phyloP scores from a whole-genome alignment of 1,284 basidiomycete genomes.

The Malassezia furfur region DNA sequence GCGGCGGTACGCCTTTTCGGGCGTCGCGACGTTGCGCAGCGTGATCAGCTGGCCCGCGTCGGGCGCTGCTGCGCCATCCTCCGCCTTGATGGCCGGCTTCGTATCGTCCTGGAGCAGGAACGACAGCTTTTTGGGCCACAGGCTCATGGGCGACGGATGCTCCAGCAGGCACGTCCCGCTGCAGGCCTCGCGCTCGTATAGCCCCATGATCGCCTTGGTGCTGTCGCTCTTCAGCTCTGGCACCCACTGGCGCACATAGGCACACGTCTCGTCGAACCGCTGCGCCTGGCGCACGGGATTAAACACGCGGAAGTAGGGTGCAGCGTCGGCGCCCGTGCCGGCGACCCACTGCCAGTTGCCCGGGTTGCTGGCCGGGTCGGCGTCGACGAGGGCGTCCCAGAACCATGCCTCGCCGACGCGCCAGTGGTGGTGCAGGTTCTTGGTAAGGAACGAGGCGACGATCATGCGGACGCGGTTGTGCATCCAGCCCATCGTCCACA shows the following conservation, averaged over 20 bases:
- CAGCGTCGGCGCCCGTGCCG: slow-evolving; percentile 12
- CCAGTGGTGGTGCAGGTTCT: slow-evolving; percentile 10
- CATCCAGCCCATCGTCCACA: slow-evolving; percentile 14
- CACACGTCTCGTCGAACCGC: slow-evolving; percentile 6
- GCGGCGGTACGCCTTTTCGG: background rate
- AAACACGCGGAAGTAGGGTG: slow-evolving; percentile 12
- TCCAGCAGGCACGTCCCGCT: background rate
- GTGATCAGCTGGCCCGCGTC: background rate
- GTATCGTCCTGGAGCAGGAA: background rate
- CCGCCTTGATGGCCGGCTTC: background rate
- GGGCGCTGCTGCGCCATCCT: background rate
- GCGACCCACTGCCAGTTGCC: slow-evolving; percentile 15
- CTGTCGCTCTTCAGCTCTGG: slow-evolving; percentile 2
- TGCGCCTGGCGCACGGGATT: slow-evolving; percentile 8
- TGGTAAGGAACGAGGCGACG: slow-evolving; percentile 10
- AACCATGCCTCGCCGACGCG: slow-evolving; percentile 11
- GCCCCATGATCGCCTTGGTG: background rate
- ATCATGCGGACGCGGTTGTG: slow-evolving; percentile 17
- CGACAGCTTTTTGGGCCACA: background rate
- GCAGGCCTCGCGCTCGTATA: background rate
- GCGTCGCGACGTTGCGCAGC: background rate
- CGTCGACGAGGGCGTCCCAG: slow-evolving; percentile 14
- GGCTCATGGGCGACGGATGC: background rate
- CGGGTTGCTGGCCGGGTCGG: slow-evolving; percentile 14
- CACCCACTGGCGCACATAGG: slow-evolving; percentile 9